Base-by-base conservation (phyloP, 2,329 filamentous ascomycete species). In the Arthrocladium fulminans region DNA sequence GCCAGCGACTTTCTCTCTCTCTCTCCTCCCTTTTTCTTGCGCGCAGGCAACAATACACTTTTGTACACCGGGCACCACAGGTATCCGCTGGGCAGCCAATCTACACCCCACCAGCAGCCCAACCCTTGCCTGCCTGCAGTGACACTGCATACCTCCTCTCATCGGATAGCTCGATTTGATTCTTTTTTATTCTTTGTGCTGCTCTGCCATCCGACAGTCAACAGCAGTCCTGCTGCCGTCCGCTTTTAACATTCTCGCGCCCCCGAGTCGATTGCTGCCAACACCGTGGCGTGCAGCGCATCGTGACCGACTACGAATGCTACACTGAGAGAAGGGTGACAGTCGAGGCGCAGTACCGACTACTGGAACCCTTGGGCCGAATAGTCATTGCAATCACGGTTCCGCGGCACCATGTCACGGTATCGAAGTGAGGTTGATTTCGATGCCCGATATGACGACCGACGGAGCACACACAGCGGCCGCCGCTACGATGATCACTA, bases 401-500 rank as follows among this genome's bases (percentile, higher is more conserved):
- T 13, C 19, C 24, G 32, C 25, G 13, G 12, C 49, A 52, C 38
- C n/a, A 70, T 71, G 68, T 68, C 69, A 54, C 58, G 62, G 40
- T 68, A 70, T 49, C 67, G 66, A 27, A 66, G 53, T 29, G 56
- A 58, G 23, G 50, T 57, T 12, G 52, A 67, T 27, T 65, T 70
- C 49, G 69, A 73, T 58, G 27, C n/a, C 20, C 62, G 69, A 56
- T 73, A 72, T 57, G 70, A 72, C 45, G 70, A 73, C 57, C 67
- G 69, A 47, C 67, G 73, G 57, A 52, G 71, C 52, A 73, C 74
- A 54, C 70, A 73, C 54, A 71, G 72, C 52, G 60, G 63, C 25
- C 59, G 63, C 49, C 63, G 63, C 29, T 73, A 75, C 43, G 62
- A 73, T 38, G 73, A 77, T 46, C 61, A 63, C 24, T 73, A 74